phyloP scores from a whole-genome alignment of 1,284 basidiomycete species.

The Trametes pubescens region DNA sequence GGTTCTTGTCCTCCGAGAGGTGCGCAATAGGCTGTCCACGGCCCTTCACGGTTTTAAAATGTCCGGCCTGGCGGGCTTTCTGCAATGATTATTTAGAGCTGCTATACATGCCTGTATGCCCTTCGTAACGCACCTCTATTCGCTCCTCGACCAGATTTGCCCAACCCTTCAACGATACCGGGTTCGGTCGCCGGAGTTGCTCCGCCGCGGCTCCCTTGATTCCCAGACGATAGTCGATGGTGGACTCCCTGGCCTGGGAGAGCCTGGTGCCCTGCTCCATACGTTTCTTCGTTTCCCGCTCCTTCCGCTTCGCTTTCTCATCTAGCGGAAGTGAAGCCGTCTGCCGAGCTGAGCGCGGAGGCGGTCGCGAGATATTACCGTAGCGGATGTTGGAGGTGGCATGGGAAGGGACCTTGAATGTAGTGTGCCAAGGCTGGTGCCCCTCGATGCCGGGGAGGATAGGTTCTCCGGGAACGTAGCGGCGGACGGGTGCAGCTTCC shows the following conservation, averaged over 20 bases:
- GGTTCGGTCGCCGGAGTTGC: constrained; percentile 52
- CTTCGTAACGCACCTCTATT: constrained; percentile 66
- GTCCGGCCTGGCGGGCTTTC: constrained; percentile 73
- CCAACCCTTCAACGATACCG: constrained; percentile 79
- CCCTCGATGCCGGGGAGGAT: constrained; percentile 61
- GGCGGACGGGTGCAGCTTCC: constrained; percentile 22
- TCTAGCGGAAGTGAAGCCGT: constrained; percentile 50
- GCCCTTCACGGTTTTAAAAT: constrained; percentile 79
- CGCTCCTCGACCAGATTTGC: constrained; percentile 78
- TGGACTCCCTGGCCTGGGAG: constrained; percentile 74
- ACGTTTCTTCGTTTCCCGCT: constrained; percentile 61
- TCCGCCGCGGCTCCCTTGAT: constrained; percentile 51
- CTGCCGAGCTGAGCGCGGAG: constrained; percentile 27
- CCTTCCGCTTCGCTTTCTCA: constrained; percentile 57
- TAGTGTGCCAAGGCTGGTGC: constrained; percentile 76
- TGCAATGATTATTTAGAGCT: constrained; percentile 38
- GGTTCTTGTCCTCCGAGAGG: constrained; percentile 77
- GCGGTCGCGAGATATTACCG: constrained; percentile 45
- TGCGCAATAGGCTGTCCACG: constrained; percentile 74
- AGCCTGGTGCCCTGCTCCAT: constrained; percentile 63
- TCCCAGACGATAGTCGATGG: constrained; percentile 76
- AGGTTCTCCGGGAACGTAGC: constrained; percentile 43
- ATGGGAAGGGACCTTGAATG: constrained; percentile 68
- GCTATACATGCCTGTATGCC: not conserved
- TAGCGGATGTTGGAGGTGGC: constrained; percentile 59